A percentile compares a stretch with the other conserved stretches of the same genome.
Conservation (phyloP, 768 basidiomycete species). For the Gelatoporia subvermispora region DNA sequence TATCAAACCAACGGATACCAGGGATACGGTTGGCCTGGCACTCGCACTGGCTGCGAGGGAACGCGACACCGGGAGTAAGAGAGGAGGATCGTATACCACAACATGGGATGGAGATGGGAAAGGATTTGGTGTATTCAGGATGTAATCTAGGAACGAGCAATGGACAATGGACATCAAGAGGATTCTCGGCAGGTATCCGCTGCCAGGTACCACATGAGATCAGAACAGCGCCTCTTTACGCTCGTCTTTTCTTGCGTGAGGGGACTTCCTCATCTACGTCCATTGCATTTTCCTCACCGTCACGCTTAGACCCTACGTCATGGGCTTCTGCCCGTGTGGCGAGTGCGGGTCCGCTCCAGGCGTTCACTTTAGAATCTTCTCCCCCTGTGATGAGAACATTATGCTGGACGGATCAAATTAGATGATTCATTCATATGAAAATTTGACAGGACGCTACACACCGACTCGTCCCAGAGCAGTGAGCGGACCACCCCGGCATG, state of each 20-base stretch:
- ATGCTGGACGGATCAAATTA: slow-evolving; percentile 14
- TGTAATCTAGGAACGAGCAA: slow-evolving; percentile 51
- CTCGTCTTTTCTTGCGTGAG: slow-evolving; percentile 16
- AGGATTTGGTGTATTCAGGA: slow-evolving; percentile 89
- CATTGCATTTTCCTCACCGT: slow-evolving; percentile 15
- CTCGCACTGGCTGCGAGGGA: slow-evolving; percentile 69
- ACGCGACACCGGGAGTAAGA: slow-evolving; percentile 16
- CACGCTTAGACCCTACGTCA: slow-evolving; percentile 7
- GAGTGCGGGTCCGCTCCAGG: slow-evolving; percentile 22
- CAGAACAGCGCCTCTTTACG: no score
- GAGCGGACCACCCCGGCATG: slow-evolving; percentile 30
- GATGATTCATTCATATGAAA: not conserved
- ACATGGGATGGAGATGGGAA: slow-evolving; percentile 70
- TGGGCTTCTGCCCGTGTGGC: no score
- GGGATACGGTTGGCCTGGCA: slow-evolving; percentile 84
- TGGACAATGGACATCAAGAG: no score
- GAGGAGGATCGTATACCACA: slow-evolving; percentile 23
- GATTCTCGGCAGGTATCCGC: no score
- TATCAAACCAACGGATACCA: slow-evolving; percentile 83
- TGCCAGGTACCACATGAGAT: no score
- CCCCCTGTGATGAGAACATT: slow-evolving; percentile 31
- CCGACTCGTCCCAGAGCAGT: slow-evolving; percentile 27
- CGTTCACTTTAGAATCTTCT: slow-evolving; percentile 28
- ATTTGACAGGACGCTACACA: slow-evolving; percentile 7
- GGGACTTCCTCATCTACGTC: slow-evolving; percentile 18